Percentiles rank a stretch among this genome's conserved stretches.
Conservation (phyloP, 768 basidiomycete genomes). For the Boletus subparvulus region DNA sequence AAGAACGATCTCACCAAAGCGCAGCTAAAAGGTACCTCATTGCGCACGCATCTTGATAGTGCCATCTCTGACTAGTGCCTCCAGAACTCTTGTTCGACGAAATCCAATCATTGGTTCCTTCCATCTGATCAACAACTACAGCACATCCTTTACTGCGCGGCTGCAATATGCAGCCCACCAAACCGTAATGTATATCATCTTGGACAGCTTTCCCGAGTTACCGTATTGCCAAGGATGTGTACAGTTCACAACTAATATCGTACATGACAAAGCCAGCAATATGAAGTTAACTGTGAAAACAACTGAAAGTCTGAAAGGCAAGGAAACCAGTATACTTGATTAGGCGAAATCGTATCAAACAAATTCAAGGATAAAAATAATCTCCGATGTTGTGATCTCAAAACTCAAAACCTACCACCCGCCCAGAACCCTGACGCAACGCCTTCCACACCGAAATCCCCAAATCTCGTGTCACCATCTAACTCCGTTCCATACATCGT, state of each 20-base stretch:
- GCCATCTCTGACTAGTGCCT: constrained; percentile 8
- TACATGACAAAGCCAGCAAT: constrained; percentile 22
- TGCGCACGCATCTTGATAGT: background rate
- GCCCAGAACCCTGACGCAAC: constrained; percentile 74
- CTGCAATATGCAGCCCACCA: background rate
- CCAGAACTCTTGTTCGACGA: constrained; percentile 77
- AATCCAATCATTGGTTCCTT: constrained; percentile 71
- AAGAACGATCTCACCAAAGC: constrained; percentile 77
- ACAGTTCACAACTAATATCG: constrained; percentile 12
- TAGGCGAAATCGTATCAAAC: constrained; percentile 8
- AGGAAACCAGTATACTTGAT: constrained; percentile 5
- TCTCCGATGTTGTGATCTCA: background rate
- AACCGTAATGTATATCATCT: background rate
- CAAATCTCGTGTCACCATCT: constrained; percentile 80
- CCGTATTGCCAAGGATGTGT: background rate
- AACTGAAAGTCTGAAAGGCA: background rate
- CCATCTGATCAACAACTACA: constrained; percentile 42
- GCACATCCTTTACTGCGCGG: background rate
- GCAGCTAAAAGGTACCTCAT: constrained; percentile 56
- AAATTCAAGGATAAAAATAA: constrained; percentile 6
- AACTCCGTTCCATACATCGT: constrained; percentile 87
- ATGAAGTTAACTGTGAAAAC: constrained; percentile 1
- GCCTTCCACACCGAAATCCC: constrained; percentile 79
- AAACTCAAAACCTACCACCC: constrained; percentile 42
- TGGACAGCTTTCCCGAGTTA: background rate